phyloP scores from a whole-genome alignment of 2,329 filamentous ascomycete species.

The Bipolaris bicolor region DNA sequence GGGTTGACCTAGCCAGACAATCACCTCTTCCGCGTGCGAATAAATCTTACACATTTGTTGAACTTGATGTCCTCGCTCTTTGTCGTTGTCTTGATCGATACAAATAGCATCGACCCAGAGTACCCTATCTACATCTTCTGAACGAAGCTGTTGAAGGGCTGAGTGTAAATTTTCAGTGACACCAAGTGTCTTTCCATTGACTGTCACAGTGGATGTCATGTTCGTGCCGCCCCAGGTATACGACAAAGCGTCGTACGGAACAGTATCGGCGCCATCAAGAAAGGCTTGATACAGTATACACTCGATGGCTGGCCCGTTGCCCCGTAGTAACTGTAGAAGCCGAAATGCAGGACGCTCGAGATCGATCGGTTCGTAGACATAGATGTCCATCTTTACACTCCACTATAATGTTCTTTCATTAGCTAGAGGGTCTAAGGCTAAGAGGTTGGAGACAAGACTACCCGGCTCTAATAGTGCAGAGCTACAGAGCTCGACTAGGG shows the following conservation, averaged over 20 bases:
- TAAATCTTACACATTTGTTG: slow-evolving; percentile 4
- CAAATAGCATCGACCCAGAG: slow-evolving; percentile 7
- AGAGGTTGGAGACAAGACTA: too few species aligned
- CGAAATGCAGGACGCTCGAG: background rate
- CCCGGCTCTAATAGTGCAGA: too few species aligned
- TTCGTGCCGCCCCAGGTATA: background rate
- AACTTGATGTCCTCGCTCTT: slow-evolving; percentile 1
- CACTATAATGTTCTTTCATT: too few species aligned
- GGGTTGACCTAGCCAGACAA: background rate
- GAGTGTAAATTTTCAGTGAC: background rate
- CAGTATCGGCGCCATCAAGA: background rate
- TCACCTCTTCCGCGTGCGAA: background rate
- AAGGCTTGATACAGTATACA: background rate
- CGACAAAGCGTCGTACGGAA: background rate
- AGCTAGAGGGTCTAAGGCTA: too few species aligned
- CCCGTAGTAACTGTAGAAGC: background rate
- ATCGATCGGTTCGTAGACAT: background rate
- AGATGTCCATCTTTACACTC: too few species aligned
- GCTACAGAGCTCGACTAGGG: too few species aligned
- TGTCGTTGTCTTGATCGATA: background rate
- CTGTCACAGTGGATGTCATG: background rate
- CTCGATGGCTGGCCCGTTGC: background rate
- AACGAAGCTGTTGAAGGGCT: background rate
- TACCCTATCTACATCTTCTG: background rate
- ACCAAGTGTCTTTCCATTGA: background rate